Percentiles rank a stretch among this genome's conserved stretches.
Conservation (phyloP, 805 yeast species). For the Myxozyma neotropica region DNA sequence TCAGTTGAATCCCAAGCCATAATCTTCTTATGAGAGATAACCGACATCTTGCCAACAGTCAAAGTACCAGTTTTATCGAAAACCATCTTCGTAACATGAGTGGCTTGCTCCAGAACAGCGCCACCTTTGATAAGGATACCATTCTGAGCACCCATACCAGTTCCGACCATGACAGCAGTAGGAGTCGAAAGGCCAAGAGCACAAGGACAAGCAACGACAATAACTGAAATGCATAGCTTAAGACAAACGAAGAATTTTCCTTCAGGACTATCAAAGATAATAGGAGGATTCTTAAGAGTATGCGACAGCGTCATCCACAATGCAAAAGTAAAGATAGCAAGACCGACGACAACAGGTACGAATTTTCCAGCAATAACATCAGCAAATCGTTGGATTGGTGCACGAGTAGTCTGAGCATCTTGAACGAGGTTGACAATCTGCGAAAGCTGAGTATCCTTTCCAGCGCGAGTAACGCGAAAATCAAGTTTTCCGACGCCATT, state of each 20-base stretch:
- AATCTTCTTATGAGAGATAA: constrained; percentile 35
- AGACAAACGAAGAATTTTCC: constrained; percentile 70
- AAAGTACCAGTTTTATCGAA: constrained; percentile 97
- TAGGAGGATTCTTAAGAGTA: constrained; percentile 49
- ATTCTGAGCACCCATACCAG: constrained; percentile 89
- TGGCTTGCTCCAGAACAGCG: constrained; percentile 75
- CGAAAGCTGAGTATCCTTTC: constrained; percentile 81
- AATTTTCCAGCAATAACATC: constrained; percentile 83
- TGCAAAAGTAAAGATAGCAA: constrained; percentile 68
- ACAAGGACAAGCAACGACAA: constrained; percentile 98
- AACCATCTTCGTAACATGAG: constrained; percentile 62
- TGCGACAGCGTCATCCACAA: constrained; percentile 57
- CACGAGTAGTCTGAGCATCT: constrained; percentile 83
- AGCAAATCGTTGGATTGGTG: constrained; percentile 89
- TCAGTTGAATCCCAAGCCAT: constrained; percentile 20
- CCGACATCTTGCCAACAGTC: constrained; percentile 78
- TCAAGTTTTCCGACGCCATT: constrained; percentile 76
- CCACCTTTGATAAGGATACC: constrained; percentile 95
- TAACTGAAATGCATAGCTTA: constrained; percentile 82
- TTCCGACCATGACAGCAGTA: constrained; percentile 98
- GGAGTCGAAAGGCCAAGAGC: constrained; percentile 98
- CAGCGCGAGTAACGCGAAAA: constrained; percentile 69
- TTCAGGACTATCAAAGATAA: constrained; percentile 48
- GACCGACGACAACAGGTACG: constrained; percentile 69
- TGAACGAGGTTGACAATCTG: constrained; percentile 85